Percentiles rank a stretch among this genome's conserved stretches.
Conservation (phyloP, 2,329 filamentous ascomycete species). For the Neoarthrinium moseri region DNA sequence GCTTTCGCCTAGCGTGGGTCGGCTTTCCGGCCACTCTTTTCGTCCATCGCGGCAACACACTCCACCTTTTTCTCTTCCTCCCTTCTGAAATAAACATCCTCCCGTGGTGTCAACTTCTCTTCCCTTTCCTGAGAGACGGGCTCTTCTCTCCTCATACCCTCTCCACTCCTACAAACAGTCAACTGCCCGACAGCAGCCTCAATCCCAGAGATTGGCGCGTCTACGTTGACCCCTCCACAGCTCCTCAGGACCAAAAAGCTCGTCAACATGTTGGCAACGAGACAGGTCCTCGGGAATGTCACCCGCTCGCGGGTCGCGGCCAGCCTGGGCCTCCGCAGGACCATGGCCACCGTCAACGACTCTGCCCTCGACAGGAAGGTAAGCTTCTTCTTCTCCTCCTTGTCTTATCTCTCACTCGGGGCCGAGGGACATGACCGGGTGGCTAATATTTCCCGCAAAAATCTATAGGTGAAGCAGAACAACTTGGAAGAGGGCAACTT, state of each 20-base stretch:
- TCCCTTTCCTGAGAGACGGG: constrained; percentile 30
- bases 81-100: constrained; percentile 18
- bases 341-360: constrained; percentile 83
- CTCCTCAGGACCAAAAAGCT: constrained; percentile 25
- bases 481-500: constrained; percentile 95
- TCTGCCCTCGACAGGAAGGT: constrained; percentile 88
- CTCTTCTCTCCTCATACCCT: constrained; percentile 22
- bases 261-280: constrained; percentile 66
- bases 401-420: too few species aligned
- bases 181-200: constrained; percentile 17
- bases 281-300: constrained; percentile 66
- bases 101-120: constrained; percentile 18
- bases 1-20: constrained; percentile 1
- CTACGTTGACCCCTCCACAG: constrained; percentile 12
- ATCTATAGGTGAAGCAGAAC: constrained; percentile 81
- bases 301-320: constrained; percentile 55
- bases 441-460: constrained; percentile 26
- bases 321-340: constrained; percentile 62
- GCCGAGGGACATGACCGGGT: constrained; percentile 6
- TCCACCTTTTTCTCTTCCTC: constrained; percentile 33
- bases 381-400: constrained; percentile 22
- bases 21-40: too few species aligned
- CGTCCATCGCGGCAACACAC: constrained; percentile 25
- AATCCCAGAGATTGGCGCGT: constrained; percentile 29
- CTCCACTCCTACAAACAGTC: constrained; percentile 22